Base-by-base conservation (phyloP, 2,329 filamentous ascomycete species). In the Rasamsonia emersonii region DNA sequence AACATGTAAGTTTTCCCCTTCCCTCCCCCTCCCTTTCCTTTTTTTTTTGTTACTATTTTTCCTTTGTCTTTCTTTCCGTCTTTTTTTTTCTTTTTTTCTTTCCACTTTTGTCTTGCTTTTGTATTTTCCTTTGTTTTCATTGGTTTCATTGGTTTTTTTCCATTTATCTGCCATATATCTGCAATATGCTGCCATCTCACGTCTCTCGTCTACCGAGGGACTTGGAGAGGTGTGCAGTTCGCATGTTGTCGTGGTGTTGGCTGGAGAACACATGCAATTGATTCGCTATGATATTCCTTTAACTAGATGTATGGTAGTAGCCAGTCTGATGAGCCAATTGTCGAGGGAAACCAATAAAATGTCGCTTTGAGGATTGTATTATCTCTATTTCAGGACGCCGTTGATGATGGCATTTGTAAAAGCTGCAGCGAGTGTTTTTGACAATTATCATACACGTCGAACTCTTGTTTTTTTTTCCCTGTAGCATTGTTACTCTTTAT, bases 161-260 rank as follows among this genome's bases (percentile, higher is more conserved):
- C 15, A 5, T 10, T 27, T 18, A 21, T 28, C 24, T 28, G 31
- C 23, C 24, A 24, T 25, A 17, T 28, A 27, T 28, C 15, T 23
- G 14, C n/a, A 9, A 33, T 33, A 10, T 33, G 9, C 18, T 34
- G 25, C 25, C 16, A 24, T 30, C 18, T 30, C 32, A 29, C 24
- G 25, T 9, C 18, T 30, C 19, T 35, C 32, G 25, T 29, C 16
- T 24, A 24, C 14, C 18, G 32, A 35, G 19, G 27, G 32, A 10
- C 20, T 28, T 35, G 32, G 32, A 35, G 32, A 35, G 30, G 32
- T 26, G 28, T 14, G 17, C 28, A 29, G 6, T 26, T 13, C 6
- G 9, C 7, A 13, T 8, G 24, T 14, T 26, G 24, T 6, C 8
- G 7, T 26, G 24, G 9, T n/a, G n/a, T n/a, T n/a, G n/a, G n/a